These are phyloP conservation scores for Tulasnella calospora DNA, from an alignment of 768 basidiomycete species.

Conservation along the genomic window DNA sequence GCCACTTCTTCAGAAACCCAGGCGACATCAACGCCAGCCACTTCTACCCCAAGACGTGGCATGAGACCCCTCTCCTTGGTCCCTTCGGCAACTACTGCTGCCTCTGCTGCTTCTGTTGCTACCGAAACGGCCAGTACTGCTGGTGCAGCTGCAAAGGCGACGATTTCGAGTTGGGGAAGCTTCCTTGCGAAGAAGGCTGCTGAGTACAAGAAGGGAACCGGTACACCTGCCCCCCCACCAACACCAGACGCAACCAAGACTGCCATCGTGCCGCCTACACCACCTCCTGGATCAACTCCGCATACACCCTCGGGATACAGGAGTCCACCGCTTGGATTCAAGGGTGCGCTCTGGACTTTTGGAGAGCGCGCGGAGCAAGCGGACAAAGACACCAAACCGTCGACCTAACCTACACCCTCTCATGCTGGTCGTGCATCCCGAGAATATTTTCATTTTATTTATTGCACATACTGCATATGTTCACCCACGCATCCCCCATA, in stretches of 20 bases:
- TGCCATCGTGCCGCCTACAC: not conserved
- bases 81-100: constrained; percentile 8
- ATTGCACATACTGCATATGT: constrained; percentile 8
- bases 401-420: not conserved
- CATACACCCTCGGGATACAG: not conserved
- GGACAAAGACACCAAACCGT: not conserved
- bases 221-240: not conserved
- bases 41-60: constrained; percentile 12
- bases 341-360: constrained; percentile 23
- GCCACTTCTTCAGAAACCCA: not conserved
- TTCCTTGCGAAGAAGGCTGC: constrained; percentile 26
- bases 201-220: not conserved
- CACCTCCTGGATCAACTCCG: not conserved
- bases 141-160: constrained; percentile 21
- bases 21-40: not conserved
- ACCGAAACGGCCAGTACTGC: constrained; percentile 6
- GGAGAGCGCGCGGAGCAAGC: constrained; percentile 20
- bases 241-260: not conserved
- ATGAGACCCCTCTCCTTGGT: constrained; percentile 26
- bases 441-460: not conserved
- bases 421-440: not conserved
- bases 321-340: constrained; percentile 23
- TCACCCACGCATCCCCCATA: not conserved
- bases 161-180: constrained; percentile 21
- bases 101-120: constrained; percentile 2